These are phyloP conservation scores for Quillaja saponaria DNA, from an alignment of 306 rosid genomes.

Conservation along the genomic window DNA sequence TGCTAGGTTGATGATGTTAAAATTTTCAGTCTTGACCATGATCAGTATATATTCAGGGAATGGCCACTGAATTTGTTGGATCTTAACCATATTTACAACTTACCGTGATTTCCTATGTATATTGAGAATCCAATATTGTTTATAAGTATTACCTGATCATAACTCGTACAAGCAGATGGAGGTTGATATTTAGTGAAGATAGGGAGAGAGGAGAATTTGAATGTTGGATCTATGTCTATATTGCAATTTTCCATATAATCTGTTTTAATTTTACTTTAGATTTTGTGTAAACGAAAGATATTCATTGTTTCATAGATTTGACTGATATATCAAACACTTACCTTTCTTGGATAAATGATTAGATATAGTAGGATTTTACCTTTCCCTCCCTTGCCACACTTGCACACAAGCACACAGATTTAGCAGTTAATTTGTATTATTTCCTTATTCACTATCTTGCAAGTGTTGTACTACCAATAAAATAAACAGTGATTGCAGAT, in stretches of 20 bases:
- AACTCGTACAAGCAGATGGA: too few species aligned
- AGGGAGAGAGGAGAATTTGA: too few species aligned
- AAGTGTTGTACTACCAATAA: not conserved
- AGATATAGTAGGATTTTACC: conserved; percentile 1
- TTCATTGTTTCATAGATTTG: not conserved
- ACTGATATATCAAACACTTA: too few species aligned
- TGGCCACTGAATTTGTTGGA: conserved; percentile 1
- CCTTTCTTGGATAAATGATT: conserved; percentile 5
- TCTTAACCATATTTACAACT: conserved; percentile 6
- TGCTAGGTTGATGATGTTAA: not conserved
- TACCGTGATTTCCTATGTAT: not conserved
- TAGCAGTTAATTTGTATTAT: not conserved
- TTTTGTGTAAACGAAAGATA: too few species aligned
- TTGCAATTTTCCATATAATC: not conserved
- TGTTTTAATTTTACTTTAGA: not conserved
- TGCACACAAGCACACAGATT: not conserved
- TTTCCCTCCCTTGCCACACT: conserved; percentile 18
- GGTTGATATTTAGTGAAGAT: too few species aligned
- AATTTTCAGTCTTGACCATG: conserved; percentile 4
- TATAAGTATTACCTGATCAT: too few species aligned
- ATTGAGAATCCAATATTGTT: not conserved
- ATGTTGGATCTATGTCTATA: not conserved
- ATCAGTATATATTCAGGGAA: conserved; percentile 16
- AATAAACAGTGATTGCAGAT: not conserved
- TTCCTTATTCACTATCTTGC: not conserved